Percentiles rank a stretch among this genome's conserved stretches.
These are phyloP conservation scores for Plasmodium fragile DNA, from an alignment of 169 alveolate genomes.

Conservation along the genomic window DNA sequence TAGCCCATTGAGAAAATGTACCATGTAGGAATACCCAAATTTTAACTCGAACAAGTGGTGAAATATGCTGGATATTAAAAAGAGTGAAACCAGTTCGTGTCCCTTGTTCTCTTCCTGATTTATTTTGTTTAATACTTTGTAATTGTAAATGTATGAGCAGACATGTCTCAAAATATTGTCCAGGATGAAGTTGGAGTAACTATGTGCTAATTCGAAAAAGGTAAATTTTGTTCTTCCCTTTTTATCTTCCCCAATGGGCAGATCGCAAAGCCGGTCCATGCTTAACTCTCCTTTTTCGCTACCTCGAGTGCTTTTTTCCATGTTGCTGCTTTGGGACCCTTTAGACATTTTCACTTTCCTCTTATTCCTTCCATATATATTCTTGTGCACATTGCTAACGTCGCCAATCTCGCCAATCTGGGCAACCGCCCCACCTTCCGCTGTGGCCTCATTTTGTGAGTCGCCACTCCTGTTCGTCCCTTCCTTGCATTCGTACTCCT, in stretches of 20 bases:
- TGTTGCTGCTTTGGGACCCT: background rate
- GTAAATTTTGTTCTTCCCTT: slow-evolving; percentile 8
- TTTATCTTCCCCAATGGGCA: background rate
- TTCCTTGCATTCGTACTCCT: slow-evolving; percentile 38
- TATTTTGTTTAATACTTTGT: slow-evolving; percentile 44
- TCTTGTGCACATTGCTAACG: background rate
- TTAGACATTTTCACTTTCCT: background rate
- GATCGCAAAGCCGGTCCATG: background rate
- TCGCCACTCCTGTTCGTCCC: background rate
- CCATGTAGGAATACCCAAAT: slow-evolving; percentile 58
- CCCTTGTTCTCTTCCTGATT: slow-evolving; percentile 52
- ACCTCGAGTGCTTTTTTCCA: background rate
- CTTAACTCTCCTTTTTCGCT: background rate
- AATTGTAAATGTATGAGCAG: slow-evolving; percentile 59
- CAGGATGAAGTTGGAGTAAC: slow-evolving; percentile 35
- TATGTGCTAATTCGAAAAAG: slow-evolving; percentile 36
- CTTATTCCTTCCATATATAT: slow-evolving; percentile 34
- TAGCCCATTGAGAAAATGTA: slow-evolving; percentile 74
- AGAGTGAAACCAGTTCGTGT: slow-evolving; percentile 48
- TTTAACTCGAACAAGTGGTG: slow-evolving; percentile 44
- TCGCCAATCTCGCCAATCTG: background rate
- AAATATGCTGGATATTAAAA: slow-evolving; percentile 59
- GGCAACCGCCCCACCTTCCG: background rate
- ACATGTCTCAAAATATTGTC: slow-evolving; percentile 45
- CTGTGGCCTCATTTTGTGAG: background rate